A percentile compares a stretch with the other conserved stretches of the same genome.
These are phyloP conservation scores for Blastobotrys petasosporus DNA, from an alignment of 1,139 yeast genomes.

Conservation along the genomic window DNA sequence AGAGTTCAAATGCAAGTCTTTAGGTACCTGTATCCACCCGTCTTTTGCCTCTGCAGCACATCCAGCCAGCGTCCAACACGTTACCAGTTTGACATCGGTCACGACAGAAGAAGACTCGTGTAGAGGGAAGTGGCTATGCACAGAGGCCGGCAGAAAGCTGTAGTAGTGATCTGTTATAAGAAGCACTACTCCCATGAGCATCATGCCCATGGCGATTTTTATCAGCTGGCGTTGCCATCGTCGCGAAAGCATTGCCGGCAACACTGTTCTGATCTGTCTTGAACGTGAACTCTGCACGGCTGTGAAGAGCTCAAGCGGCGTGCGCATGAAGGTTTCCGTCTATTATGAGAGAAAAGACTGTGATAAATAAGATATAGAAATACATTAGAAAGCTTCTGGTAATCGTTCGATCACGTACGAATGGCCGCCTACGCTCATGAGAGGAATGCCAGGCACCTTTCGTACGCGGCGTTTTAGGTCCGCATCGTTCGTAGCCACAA, in stretches of 20 bases:
- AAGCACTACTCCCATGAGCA: conserved; percentile 18
- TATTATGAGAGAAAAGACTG: not conserved
- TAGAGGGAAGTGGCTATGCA: conserved; percentile 29
- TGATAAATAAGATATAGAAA: not conserved
- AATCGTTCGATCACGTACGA: conserved; percentile 87
- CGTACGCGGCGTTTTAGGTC: conserved; percentile 89
- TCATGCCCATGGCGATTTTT: conserved; percentile 21
- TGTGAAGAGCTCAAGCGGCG: not conserved
- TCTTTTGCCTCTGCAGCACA: conserved; percentile 23
- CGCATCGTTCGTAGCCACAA: conserved; percentile 98
- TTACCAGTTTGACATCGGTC: conserved; percentile 29
- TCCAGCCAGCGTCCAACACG: conserved; percentile 26
- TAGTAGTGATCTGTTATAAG: conserved; percentile 26
- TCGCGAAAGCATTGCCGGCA: conserved; percentile 21
- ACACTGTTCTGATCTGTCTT: no score
- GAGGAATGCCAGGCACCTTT: conserved; percentile 94
- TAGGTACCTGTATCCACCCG: conserved; percentile 33
- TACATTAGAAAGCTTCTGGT: conserved; percentile 75
- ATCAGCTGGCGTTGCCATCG: conserved; percentile 27
- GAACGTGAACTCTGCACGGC: not conserved
- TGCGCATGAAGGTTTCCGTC: not conserved
- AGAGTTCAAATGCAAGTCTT: conserved; percentile 31
- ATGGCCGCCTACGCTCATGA: conserved; percentile 94
- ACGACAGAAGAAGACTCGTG: conserved; percentile 27
- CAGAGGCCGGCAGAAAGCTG: conserved; percentile 30